Evolutionary conservation across 2,329 filamentous ascomycete genomes (phyloP), one percentile per base, ranked within the genome.

Genomic region (Onygena corvina): DNA sequence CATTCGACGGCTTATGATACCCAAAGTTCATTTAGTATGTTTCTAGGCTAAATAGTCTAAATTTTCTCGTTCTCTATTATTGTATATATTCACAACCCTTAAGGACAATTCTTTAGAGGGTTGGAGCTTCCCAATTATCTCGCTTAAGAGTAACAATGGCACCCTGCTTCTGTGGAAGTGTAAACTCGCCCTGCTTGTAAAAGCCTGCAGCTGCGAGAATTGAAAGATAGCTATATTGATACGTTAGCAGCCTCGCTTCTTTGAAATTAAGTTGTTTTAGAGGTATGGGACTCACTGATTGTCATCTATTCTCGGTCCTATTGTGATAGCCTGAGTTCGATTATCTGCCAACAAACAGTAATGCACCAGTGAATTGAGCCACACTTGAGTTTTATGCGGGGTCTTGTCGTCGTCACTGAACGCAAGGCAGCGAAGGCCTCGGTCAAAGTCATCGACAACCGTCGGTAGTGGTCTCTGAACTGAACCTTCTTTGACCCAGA

Each of bases 401-500:
- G 90, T 90, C 47, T 90, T 75, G 50, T 88, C 93, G 70, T 92
- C 93, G 59, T 95, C 81, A 67, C 96, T 92, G 1, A 92, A 92
- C 2, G 98, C 77, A 33, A 98, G 71, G 9, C 92, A 80, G 60
- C 98, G 92, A 14, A 96, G 69, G 0, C 92, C 92, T 4, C 92
- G 75, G 59, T 96, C 90, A 67, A 84, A 96, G 59, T 94, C 85
- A 5, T 76, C 78, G 0, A 81, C 79, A 2, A 77, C 75, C 18
- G 75, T 75, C 0, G 63, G 80, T 3, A 93, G 66, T 55, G 86
- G 74, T 44, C 74, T 76, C 0, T 86, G 87, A 0, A 98, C 64
- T 0, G 73, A 70, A 60, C 96, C 92, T 63, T 98, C 92, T 60
- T 94, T 94, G 2, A 92, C 87, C 90, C 92, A 98, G 69, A 98